phyloP scores from a whole-genome alignment of 2,329 filamentous ascomycete species.

The Chaetomiaceae sp. region DNA sequence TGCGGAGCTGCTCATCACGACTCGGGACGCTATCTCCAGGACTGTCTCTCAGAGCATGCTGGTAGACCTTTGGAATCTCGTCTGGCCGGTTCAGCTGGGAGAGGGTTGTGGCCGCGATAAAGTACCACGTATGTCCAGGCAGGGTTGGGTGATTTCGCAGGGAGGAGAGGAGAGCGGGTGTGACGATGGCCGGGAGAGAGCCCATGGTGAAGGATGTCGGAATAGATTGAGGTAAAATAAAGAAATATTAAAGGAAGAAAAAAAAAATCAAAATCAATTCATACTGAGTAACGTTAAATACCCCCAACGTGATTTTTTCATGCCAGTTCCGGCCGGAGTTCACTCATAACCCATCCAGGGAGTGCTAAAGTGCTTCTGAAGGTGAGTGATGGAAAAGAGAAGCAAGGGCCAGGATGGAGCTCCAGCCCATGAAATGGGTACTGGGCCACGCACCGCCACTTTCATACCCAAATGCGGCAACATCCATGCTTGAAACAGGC shows the following conservation, averaged over 20 bases:
- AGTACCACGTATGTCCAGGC: constrained; percentile 45
- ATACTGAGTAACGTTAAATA: too few relatives aligned
- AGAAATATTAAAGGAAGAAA: not conserved
- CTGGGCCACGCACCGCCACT: too few relatives aligned
- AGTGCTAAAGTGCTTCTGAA: too few relatives aligned
- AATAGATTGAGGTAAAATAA: not conserved
- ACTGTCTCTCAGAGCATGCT: constrained; percentile 36
- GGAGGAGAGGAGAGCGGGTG: constrained; percentile 38
- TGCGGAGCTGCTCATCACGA: constrained; percentile 37
- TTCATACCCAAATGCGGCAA: too few relatives aligned
- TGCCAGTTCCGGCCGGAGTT: too few relatives aligned
- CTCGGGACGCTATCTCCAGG: constrained; percentile 25
- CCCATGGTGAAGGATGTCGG: constrained; percentile 3
- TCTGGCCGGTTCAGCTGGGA: constrained; percentile 45
- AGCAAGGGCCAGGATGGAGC: too few relatives aligned
- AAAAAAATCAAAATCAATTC: not conserved
- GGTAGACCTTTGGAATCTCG: constrained; percentile 42
- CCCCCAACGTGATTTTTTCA: too few relatives aligned
- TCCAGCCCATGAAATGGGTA: too few relatives aligned
- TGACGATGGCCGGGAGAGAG: constrained; percentile 33
- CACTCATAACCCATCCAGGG: too few relatives aligned
- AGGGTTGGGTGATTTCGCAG: constrained; percentile 38
- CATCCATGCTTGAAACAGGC: too few relatives aligned
- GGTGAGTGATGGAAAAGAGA: too few relatives aligned
- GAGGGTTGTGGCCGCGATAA: constrained; percentile 42